Evolutionary conservation across 192 early-diverging fungal species (phyloP), one percentile per base, ranked within the genome.

Genomic region (Obelidium mucronatum): DNA sequence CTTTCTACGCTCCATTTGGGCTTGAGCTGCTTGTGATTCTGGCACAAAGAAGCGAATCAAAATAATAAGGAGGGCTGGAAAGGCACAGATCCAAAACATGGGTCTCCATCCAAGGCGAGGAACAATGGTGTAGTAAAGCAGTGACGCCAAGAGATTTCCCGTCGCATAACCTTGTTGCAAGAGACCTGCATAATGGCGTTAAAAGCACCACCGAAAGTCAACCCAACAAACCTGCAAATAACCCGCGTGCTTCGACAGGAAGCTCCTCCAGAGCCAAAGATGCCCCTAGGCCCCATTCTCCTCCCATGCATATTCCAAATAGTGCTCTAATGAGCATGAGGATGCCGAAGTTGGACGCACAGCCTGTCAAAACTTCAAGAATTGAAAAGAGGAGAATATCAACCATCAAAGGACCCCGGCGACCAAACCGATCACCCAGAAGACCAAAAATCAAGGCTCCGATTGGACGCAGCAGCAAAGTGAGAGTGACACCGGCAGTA

Each of bases 381-480:
- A 89, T 34, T 1, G 89, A 86, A 65, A 85, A 92, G 63, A 92
- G 69, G 15, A 86, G 65, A 30, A 94, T 73, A 80, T 94, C 87
- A 39, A 84, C 75, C 79, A 94, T 89, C 52, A 94, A 78, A 6
- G 93, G 91, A 53, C 88, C 86, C 19, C 85, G 83, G 19, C 93
- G 89, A 19, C 93, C 93, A 59, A 79, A 92, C 22, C 82, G 74
- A 75, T 94, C 93, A 0, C 90, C 89, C 17, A 89, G 64, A 5
- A 88, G 73, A 64, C 93, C 93, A 82, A 94, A 94, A 58, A 91
- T 75, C 28, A 92, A 73, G 1, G 91, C 93, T 15, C 93, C 93
- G 44, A 94, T 66, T 24, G 93, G 89, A 5, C 93, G 86, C 6
- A 93, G 78, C 81, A 91, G 88, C 51, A 93, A 77, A 0, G 91